Evolutionary conservation across 2,329 filamentous ascomycete genomes (phyloP).

Genomic region (Ceratocystis cubensis): DNA sequence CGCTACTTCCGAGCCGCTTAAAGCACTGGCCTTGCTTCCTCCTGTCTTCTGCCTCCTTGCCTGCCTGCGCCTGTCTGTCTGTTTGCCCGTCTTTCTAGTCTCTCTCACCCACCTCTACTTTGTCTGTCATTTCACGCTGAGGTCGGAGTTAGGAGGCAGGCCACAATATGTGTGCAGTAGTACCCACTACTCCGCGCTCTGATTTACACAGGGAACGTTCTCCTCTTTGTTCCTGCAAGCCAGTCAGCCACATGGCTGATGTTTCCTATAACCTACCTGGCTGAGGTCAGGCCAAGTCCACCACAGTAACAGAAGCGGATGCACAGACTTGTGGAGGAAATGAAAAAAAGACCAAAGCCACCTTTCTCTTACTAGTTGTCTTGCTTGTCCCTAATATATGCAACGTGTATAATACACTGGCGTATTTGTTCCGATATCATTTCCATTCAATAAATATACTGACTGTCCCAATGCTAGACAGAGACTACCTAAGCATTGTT

Average conservation of each 20-base stretch:
- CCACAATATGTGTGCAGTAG: not conserved
- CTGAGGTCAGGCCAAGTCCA: not conserved
- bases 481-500: too few species aligned
- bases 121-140: too few species aligned
- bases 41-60: not conserved
- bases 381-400: not conserved
- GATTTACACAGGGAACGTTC: not conserved
- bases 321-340: not conserved
- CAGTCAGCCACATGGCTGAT: not conserved
- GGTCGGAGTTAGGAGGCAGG: too few species aligned
- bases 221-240: not conserved
- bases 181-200: not conserved
- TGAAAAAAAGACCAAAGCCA: constrained; percentile 1
- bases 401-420: not conserved
- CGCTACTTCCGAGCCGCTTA: not conserved
- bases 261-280: not conserved
- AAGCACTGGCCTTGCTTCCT: not conserved
- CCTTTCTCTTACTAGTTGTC: not conserved
- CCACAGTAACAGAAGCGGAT: not conserved
- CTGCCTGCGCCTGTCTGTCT: not conserved
- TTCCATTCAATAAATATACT: too few species aligned
- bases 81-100: not conserved
- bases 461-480: too few species aligned
- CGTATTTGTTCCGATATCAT: too few species aligned
- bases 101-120: too few species aligned